Base-by-base conservation (phyloP, 306 rosid species). In the Mimosa pudica region DNA sequence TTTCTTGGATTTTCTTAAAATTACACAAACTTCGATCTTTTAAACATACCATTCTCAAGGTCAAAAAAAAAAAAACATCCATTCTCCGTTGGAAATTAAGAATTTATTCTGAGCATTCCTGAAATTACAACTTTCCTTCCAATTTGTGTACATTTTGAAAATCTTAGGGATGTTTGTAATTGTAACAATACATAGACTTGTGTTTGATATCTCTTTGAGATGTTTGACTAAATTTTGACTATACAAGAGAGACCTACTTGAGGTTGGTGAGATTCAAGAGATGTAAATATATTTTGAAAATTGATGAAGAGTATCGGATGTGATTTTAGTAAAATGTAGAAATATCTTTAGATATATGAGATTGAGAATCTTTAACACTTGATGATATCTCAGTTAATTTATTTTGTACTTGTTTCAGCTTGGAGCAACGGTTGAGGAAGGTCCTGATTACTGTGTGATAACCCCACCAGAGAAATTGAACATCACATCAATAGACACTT, bases 391-490 rank as follows among this genome's bases (percentile, higher is more conserved):
- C 9, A 62, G 1, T 5, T 16, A 33, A 60, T 16, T 17, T 32
- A 1, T 16, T 32, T 54, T 38, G 61, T 74, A 71, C 6, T 62
- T 58, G 72, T 88, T 85, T 75, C 91, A 96, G 99, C 87, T 96
- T 41, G 99, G 99, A 85, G 99, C 97, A 48, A 96, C 90, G 6
- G 99, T 96, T 12, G 98, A 93, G 84, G 99, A 96, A 89, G 99
- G 99, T 58, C 84, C 94, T 30, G 99, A 96, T 87, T 96, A 96
- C 85, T 96, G 99, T 73, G 84, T 93, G 83, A 96, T 96, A 71
- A 93, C 97, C 5, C 99, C 99, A 10, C 99, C 98, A 0, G 97
- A 96, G 85, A 96, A 91, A 81, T 65, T 96, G 84, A 87, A 86
- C 4, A 78, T 91, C 47, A 78, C 98, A 4, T 89, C 94, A 0